phyloP scores from a whole-genome alignment of 2,329 filamentous ascomycete species.

The Arthrobotrys sinensis region DNA sequence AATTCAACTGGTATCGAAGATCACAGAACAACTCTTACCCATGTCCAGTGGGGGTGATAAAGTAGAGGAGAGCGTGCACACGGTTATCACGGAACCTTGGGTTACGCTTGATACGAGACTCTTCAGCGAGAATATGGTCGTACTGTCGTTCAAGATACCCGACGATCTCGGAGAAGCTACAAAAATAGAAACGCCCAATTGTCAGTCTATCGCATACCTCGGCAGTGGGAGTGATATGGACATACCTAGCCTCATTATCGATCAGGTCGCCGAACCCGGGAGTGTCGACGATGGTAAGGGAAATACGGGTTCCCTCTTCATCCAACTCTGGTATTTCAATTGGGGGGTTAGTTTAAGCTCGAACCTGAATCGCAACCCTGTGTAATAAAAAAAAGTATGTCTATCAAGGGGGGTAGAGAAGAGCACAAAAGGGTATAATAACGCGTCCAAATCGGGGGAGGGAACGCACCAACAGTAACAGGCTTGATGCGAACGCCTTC shows the following conservation, averaged over 20 bases:
- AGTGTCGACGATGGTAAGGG: constrained; percentile 97
- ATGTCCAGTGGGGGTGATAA: constrained; percentile 98
- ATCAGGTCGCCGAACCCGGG: constrained; percentile 99
- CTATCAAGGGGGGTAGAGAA: constrained; percentile 30
- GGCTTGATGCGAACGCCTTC: constrained; percentile 99
- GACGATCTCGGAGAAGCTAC: constrained; percentile 95
- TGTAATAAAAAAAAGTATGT: constrained; percentile 19
- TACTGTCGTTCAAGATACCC: constrained; percentile 99
- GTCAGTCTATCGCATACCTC: background rate
- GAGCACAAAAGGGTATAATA: constrained; percentile 43
- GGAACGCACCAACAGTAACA: constrained; percentile 87
- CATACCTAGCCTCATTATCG: constrained; percentile 96
- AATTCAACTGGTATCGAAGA: background rate
- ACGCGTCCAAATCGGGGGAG: constrained; percentile 43
- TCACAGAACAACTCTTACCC: constrained; percentile 72
- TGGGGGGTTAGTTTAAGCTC: constrained; percentile 54
- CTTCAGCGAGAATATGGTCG: constrained; percentile 98
- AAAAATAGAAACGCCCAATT: constrained; percentile 40
- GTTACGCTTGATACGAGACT: constrained; percentile 99
- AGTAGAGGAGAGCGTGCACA: constrained; percentile 98
- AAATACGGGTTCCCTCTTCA: constrained; percentile 98
- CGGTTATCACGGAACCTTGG: constrained; percentile 99
- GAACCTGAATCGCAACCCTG: constrained; percentile 16
- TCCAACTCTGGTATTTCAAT: constrained; percentile 79
- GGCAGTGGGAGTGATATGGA: constrained; percentile 37